Conservation (phyloP, 805 yeast species). For the Wickerhamomyces hampshirensis region DNA sequence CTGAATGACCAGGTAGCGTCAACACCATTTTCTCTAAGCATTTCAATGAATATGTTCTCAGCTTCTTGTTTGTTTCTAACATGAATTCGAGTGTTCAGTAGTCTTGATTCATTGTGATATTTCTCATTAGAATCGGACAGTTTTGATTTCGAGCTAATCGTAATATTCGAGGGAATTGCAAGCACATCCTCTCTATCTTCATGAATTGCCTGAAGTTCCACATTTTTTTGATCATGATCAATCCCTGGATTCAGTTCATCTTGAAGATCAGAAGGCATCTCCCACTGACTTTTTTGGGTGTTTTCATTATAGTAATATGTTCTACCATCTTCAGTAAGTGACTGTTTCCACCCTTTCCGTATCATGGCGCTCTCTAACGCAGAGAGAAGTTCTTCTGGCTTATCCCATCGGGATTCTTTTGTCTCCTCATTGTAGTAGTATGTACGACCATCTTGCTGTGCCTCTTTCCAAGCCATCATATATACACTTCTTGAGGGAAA, state of each 20-base stretch:
- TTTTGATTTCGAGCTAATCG: neutral
- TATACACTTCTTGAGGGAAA: neutral
- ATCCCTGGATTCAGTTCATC: slow-evolving; percentile 13
- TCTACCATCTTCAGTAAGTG: slow-evolving; percentile 48
- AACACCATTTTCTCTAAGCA: slow-evolving; percentile 53
- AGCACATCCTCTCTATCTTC: slow-evolving; percentile 1
- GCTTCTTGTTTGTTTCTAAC: slow-evolving; percentile 30
- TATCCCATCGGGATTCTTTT: slow-evolving; percentile 75
- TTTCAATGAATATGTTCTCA: slow-evolving; percentile 40
- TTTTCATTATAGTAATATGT: slow-evolving; percentile 63
- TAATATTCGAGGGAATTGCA: neutral
- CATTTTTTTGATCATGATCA: slow-evolving; percentile 3
- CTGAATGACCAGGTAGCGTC: slow-evolving; percentile 76
- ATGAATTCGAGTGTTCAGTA: slow-evolving; percentile 19
- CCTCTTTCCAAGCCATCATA: slow-evolving; percentile 52
- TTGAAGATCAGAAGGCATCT: slow-evolving; percentile 53
- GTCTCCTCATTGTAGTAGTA: slow-evolving; percentile 70
- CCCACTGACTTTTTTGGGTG: slow-evolving; percentile 76
- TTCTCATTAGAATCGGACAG: slow-evolving; percentile 13
- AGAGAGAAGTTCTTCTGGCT: slow-evolving; percentile 51
- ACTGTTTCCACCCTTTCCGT: slow-evolving; percentile 51
- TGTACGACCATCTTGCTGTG: slow-evolving; percentile 57
- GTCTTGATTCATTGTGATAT: slow-evolving; percentile 22
- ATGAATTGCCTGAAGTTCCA: neutral
- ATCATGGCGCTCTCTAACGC: slow-evolving; percentile 42